Base-by-base conservation (phyloP, 2,329 filamentous ascomycete species). In the Pseudovirgaria hyperparasitica region DNA sequence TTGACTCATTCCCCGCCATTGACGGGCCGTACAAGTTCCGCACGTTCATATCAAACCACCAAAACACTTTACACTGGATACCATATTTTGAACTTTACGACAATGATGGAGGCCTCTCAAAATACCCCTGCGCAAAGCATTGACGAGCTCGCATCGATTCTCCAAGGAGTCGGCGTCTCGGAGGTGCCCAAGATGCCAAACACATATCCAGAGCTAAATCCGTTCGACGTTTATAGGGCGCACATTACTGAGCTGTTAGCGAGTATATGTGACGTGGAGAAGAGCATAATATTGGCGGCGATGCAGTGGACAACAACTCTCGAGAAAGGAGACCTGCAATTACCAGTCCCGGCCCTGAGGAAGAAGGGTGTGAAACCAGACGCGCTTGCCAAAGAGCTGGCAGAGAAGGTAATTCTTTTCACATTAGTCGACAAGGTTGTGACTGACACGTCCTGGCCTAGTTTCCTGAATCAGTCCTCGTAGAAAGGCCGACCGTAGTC, bases 311-410 rank as follows among this genome's bases (percentile, higher is more conserved):
- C 82, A 5, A 64, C 72, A 35, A 72, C 76, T 19, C 63, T 85
- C 13, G 82, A 90, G 38, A 84, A 86, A 61, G 84, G 84, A 25
- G 84, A 92, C 55, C 58, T 92, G 41, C 70, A 81, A 28, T 57
- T 92, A 24, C 76, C 82, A 6, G 72, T 82, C 6, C 80, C 84
- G 10, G 79, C 82, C n/a, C 66, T 92, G 36, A 68, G 82, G 35
- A 57, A 87, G 44, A 87, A 74, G 53, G 62, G 64, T 41, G 70
- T 68, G 54, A 71, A 73, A 39, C 67, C 70, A 19, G 56, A 65
- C 28, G 68, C 68, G 27, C 54, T 70, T 21, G 62, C 65, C 20
- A 54, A 62, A 38, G 66, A 74, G 42, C 57, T 75, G 33, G 64
- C 55, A 12, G 58, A 65, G 26, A 55, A 58, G 40, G 55, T 58